Evolutionary conservation across 108 stramenopile genomes (phyloP).

Genomic region (Bacterosira constricta): DNA sequence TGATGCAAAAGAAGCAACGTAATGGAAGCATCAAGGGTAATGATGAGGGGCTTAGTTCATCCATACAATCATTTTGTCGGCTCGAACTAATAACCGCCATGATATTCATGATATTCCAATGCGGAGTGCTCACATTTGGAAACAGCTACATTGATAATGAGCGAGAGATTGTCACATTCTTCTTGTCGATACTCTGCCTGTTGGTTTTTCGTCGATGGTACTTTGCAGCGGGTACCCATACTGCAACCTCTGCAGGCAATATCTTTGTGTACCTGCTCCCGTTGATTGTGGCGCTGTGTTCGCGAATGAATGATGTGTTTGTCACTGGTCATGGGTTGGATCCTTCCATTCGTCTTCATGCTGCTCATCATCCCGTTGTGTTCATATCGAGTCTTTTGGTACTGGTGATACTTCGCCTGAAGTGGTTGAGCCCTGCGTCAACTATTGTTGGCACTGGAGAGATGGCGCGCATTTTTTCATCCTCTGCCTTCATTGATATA

Average conservation of each 20-base stretch:
- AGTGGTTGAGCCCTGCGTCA: constrained; percentile 9
- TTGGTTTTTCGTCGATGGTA: constrained; percentile 35
- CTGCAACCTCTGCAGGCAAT: background rate
- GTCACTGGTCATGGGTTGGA: constrained; percentile 82
- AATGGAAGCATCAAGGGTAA: background rate
- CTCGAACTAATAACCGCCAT: constrained; percentile 43
- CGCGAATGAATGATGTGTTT: constrained; percentile 59
- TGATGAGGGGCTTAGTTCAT: background rate
- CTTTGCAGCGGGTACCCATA: constrained; percentile 1
- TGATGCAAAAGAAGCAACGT: background rate
- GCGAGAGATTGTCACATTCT: constrained; percentile 66
- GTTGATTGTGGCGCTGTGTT: constrained; percentile 53
- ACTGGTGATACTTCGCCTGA: constrained; percentile 48
- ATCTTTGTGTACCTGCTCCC: constrained; percentile 35
- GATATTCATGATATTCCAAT: constrained; percentile 63
- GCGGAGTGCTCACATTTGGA: constrained; percentile 75
- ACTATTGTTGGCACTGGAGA: background rate
- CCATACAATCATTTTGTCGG: constrained; percentile 26
- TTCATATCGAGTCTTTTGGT: constrained; percentile 60
- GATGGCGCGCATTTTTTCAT: background rate
- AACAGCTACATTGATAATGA: constrained; percentile 82
- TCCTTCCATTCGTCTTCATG: constrained; percentile 75
- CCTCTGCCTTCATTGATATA: constrained; percentile 50
- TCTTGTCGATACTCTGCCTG: constrained; percentile 62
- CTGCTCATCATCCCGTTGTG: constrained; percentile 60